Percentiles rank a stretch among this genome's conserved stretches.
Evolutionary conservation across 495 filamentous ascomycete species (phyloP).

Genomic region (Penicillium atrosanguineum): DNA sequence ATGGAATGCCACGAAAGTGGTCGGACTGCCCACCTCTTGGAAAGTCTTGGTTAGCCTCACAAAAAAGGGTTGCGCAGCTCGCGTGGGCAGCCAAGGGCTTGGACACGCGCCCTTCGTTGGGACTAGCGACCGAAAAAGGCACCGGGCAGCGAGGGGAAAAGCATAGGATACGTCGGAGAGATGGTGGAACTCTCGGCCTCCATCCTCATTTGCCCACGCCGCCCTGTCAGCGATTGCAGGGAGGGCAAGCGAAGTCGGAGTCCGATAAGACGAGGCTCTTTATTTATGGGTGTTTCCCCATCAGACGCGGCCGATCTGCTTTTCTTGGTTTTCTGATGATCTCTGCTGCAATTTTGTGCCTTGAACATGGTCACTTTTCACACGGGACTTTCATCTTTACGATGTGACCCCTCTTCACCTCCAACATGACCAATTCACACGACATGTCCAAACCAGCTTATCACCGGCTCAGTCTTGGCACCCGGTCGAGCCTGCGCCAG

Average conservation of each 20-base stretch:
- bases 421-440: constrained; percentile 21
- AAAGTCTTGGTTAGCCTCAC: background rate
- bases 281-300: constrained; percentile 19
- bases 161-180: background rate
- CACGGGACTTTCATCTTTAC: background rate
- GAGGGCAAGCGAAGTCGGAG: constrained; percentile 23
- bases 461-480: constrained; percentile 19
- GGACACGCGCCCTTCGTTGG: constrained; percentile 3
- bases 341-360: background rate
- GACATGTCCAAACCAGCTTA: constrained; percentile 25
- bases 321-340: background rate
- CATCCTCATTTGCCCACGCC: background rate
- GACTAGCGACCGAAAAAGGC: background rate
- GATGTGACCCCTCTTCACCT: background rate
- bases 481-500: constrained; percentile 5
- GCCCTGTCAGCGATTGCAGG: background rate
- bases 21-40: background rate
- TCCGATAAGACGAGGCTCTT: constrained; percentile 10
- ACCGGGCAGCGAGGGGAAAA: background rate
- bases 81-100: constrained; percentile 7
- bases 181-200: constrained; percentile 3
- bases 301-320: background rate
- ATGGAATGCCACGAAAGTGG: background rate
- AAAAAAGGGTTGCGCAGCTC: background rate
- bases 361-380: background rate